phyloP scores from a whole-genome alignment of 2,329 filamentous ascomycete genomes.

The Clathrospora elynae region DNA sequence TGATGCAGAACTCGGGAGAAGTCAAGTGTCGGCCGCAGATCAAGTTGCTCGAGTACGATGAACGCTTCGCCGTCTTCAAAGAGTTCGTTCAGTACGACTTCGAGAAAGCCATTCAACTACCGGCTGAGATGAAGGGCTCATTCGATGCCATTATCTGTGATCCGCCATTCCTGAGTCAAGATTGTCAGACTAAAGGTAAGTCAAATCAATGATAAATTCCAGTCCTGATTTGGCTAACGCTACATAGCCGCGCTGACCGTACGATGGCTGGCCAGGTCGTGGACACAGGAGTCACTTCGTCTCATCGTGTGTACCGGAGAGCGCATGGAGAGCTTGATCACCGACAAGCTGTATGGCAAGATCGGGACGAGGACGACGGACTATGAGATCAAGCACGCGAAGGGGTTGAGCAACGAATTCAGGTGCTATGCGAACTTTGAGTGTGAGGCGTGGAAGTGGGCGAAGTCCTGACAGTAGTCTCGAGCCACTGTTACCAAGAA shows the following conservation, averaged over 20 bases:
- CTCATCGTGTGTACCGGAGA: constrained; percentile 78
- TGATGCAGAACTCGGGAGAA: constrained; percentile 37
- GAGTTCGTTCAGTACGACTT: constrained; percentile 80
- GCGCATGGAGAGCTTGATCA: constrained; percentile 69
- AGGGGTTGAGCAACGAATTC: constrained; percentile 79
- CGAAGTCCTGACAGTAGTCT: constrained; percentile 10
- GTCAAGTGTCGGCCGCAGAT: constrained; percentile 58
- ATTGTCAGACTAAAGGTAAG: constrained; percentile 78
- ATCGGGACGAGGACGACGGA: constrained; percentile 68
- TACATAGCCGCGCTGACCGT: constrained; percentile 71
- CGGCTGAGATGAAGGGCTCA: constrained; percentile 64
- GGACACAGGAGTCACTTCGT: constrained; percentile 41
- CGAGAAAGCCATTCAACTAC: constrained; percentile 68
- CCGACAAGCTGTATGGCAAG: constrained; percentile 66
- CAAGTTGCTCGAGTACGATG: constrained; percentile 73
- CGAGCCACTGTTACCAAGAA: not conserved
- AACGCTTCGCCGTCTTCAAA: constrained; percentile 73
- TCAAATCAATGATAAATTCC: not conserved
- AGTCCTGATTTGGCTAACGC: constrained; percentile 13
- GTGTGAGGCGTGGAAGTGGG: constrained; percentile 55
- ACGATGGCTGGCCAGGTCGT: constrained; percentile 69
- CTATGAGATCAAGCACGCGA: constrained; percentile 71
- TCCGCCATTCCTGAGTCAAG: constrained; percentile 78
- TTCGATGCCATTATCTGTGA: constrained; percentile 75
- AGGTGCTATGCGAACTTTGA: constrained; percentile 81